Evolutionary conservation across 2,329 filamentous ascomycete genomes (phyloP).

Genomic region (Ceratocystis eucalypticola): DNA sequence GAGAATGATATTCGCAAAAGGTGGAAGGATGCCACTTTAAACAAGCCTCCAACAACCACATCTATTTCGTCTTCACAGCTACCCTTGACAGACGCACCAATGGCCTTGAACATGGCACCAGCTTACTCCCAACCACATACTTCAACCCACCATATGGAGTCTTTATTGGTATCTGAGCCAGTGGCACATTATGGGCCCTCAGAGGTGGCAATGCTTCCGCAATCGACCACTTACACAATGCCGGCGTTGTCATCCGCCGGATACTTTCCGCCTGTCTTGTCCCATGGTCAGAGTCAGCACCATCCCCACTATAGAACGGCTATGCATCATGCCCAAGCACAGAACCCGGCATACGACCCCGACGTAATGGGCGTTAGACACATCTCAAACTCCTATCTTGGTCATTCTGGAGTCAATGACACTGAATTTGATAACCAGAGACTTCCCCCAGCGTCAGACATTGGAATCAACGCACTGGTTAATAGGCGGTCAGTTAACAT

Average conservation of each 20-base stretch:
- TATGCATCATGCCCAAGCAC: conserved; percentile 5
- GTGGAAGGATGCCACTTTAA: conserved; percentile 10
- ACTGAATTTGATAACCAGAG: conserved; percentile 11
- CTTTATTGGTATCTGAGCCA: conserved; percentile 14
- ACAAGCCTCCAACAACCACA: background rate
- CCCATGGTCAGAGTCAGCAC: background rate
- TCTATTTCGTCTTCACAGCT: background rate
- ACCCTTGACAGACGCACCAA: background rate
- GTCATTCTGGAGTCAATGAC: conserved; percentile 25
- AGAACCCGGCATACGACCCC: background rate
- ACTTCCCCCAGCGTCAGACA: conserved; percentile 42
- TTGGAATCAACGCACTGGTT: conserved; percentile 48
- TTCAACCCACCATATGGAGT: conserved; percentile 21
- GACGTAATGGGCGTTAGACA: conserved; percentile 3
- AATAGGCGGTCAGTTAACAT: conserved; percentile 29
- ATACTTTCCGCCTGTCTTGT: background rate
- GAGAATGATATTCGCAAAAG: conserved; percentile 18
- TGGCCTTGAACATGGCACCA: conserved; percentile 1
- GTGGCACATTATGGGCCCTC: background rate
- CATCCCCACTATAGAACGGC: background rate
- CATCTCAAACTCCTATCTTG: conserved; percentile 22
- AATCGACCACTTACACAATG: conserved; percentile 10
- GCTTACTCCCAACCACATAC: conserved; percentile 24
- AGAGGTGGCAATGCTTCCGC: background rate
- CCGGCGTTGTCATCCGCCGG: background rate